Base-by-base conservation (phyloP, 257 asterid species). In the Scutellaria barbata region DNA sequence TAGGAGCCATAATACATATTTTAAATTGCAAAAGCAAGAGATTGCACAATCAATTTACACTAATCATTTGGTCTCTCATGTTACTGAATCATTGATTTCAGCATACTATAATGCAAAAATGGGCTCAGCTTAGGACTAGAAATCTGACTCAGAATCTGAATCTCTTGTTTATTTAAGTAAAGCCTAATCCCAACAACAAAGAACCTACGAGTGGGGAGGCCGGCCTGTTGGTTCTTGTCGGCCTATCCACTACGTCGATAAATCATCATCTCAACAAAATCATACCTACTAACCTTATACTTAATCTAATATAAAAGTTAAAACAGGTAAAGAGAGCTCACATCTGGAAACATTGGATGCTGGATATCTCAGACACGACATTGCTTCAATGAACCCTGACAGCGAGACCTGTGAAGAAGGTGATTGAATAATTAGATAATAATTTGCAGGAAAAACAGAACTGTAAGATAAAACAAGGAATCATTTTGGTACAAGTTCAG, bases 41-140 rank as follows among this genome's bases (percentile, higher is more conserved):
- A 75, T 75, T 78, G 80, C 77, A 57, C 79, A 77, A 73, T 76
- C 82, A 60, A 84, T 81, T 83, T 74, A 66, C 69, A 53, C 81
- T 76, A 86, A 84, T 82, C 86, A 90, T 85, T 81, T 71, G 83
- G 85, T 80, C 79, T 80, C 87, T 80, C 96, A 87, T 81, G 95
- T 90, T 86, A 90, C 92, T 74, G 83, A 87, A 88, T 88, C 83
- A 88, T 87, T 83, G 82, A 73, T 69, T 77, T 80, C 81, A 70
- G 74, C 16, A 72, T 67, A 68, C 30, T 77, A 78, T 74, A 80
- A 72, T 76, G 72, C 63, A 25, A 52, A 73, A 75, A 81, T 55
- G 55, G 72, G 54, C 63, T 67, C 70, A 68, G 75, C 22, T 69
- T 68, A 77, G 52, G 64, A 63, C 48, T 48, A 79, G 52, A 75